Evolutionary conservation across 2,329 filamentous ascomycete species (phyloP).

Genomic region (Arthroderma uncinatum): DNA sequence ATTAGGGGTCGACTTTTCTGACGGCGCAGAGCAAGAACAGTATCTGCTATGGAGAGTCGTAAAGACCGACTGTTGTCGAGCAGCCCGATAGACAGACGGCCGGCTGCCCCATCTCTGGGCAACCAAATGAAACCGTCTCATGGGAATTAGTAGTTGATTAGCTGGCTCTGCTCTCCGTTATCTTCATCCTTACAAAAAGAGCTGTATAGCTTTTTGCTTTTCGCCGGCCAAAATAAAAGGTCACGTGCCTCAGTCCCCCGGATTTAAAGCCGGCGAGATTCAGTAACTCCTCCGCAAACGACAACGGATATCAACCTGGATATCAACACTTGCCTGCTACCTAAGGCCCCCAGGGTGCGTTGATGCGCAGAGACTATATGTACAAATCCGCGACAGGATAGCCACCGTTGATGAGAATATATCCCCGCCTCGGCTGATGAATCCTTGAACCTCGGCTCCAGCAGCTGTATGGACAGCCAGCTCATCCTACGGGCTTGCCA

Average conservation of each 20-base stretch:
- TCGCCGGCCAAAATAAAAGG: background rate
- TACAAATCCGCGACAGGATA: background rate
- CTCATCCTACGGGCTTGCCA: background rate
- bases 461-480: background rate
- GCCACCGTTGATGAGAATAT: no score
- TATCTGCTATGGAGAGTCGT: conserved; percentile 12
- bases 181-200: no score
- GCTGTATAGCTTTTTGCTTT: background rate
- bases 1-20: conserved; percentile 7
- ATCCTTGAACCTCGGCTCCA: background rate
- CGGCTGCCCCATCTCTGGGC: conserved; percentile 11
- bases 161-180: background rate
- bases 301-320: background rate
- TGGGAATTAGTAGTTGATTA: conserved; percentile 3
- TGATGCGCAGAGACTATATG: background rate
- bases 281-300: no score
- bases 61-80: conserved; percentile 2
- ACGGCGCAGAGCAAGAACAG: conserved; percentile 24
- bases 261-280: background rate
- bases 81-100: background rate
- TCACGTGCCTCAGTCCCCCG: background rate
- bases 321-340: no score
- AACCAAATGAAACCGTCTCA: conserved; percentile 12
- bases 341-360: no score
- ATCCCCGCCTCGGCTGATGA: background rate